A percentile compares a stretch with the other conserved stretches of the same genome.
Conservation (phyloP, 345 rosid genomes). For the Salix viminalis region DNA sequence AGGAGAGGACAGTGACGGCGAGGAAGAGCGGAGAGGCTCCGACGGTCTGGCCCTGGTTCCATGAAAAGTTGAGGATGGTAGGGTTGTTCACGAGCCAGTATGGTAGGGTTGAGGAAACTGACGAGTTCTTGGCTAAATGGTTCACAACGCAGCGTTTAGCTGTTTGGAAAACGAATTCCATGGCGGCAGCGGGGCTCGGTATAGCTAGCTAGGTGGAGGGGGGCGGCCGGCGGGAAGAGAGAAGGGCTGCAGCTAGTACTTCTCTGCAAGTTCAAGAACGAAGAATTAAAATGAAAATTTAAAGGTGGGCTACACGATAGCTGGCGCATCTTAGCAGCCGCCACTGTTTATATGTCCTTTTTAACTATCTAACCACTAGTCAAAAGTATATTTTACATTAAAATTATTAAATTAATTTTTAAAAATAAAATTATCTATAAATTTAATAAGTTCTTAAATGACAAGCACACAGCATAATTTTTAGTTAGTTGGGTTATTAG, state of each 20-base stretch:
- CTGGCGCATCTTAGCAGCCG: too few relatives aligned
- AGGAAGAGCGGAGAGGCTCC: constrained; percentile 57
- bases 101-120: constrained; percentile 24
- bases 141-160: background rate
- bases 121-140: background rate
- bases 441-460: too few relatives aligned
- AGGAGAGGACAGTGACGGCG: constrained; percentile 31
- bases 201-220: background rate
- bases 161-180: constrained; percentile 11
- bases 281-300: too few relatives aligned
- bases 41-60: constrained; percentile 47
- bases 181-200: background rate
- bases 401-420: too few relatives aligned
- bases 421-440: too few relatives aligned
- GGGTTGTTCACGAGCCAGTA: constrained; percentile 61
- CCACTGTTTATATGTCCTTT: too few relatives aligned
- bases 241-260: background rate
- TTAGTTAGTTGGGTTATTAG: too few relatives aligned
- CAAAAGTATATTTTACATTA: too few relatives aligned
- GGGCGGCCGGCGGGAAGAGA: background rate
- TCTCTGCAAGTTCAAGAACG: too few relatives aligned
- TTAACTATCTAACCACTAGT: too few relatives aligned
- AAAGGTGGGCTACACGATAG: too few relatives aligned
- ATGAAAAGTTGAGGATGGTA: constrained; percentile 40
- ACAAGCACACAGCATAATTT: too few relatives aligned